phyloP scores from a whole-genome alignment of 2,329 filamentous ascomycete species.

The Davidsoniella australis region DNA sequence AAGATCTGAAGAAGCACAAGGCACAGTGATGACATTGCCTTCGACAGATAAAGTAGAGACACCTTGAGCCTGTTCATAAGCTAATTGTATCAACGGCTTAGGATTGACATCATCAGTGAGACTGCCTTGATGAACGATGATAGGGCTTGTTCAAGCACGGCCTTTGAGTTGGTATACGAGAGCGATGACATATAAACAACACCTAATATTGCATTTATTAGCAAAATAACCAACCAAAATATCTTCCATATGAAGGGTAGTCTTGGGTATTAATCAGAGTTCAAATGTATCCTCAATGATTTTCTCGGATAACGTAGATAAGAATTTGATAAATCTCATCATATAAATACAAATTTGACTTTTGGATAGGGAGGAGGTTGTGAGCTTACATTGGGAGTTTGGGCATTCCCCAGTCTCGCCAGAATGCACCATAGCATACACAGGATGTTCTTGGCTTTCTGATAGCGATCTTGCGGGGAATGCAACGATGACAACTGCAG shows the following conservation, averaged over 20 bases:
- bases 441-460: conserved; percentile 25
- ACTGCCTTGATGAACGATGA: conserved; percentile 23
- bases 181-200: conserved; percentile 26
- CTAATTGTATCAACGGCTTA: conserved; percentile 31
- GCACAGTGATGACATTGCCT: conserved; percentile 36
- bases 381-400: conserved; percentile 66
- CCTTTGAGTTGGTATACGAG: conserved; percentile 20
- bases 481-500: conserved; percentile 55
- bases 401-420: conserved; percentile 90
- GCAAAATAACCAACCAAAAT: conserved; percentile 16
- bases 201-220: conserved; percentile 17
- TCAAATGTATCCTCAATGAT: conserved; percentile 70
- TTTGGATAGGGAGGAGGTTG: conserved; percentile 1
- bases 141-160: conserved; percentile 25
- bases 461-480: conserved; percentile 38
- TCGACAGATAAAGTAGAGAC: conserved; percentile 18
- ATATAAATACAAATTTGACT: conserved; percentile 31
- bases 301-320: conserved; percentile 99
- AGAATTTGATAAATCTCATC: conserved; percentile 81
- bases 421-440: conserved; percentile 57
- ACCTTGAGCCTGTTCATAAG: conserved; percentile 34
- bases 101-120: conserved; percentile 13
- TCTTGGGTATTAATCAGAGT: conserved; percentile 49
- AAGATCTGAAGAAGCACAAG: conserved; percentile 43
- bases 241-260: conserved; percentile 14